These are phyloP conservation scores for Kazachstania sp. DNA, from an alignment of 1,139 yeast species.

Conservation along the genomic window DNA sequence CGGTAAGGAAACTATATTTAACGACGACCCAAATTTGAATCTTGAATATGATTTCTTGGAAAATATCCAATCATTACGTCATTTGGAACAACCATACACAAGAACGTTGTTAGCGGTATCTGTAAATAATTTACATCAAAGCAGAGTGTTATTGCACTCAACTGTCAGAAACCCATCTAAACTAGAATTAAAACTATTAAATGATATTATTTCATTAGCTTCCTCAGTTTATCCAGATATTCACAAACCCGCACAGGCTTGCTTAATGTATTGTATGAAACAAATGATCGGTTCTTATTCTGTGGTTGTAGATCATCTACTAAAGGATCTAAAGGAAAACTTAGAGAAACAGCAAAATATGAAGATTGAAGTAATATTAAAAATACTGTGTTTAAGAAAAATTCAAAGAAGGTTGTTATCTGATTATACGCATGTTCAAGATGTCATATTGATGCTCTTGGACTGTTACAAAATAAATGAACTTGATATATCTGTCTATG, in stretches of 20 bases:
- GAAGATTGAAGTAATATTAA: constrained; percentile 60
- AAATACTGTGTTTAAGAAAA: constrained; percentile 44
- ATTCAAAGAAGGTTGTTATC: constrained; percentile 48
- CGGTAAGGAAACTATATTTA: constrained; percentile 64
- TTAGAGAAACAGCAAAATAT: constrained; percentile 48
- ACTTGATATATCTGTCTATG: constrained; percentile 42
- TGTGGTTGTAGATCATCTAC: constrained; percentile 37
- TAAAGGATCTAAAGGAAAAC: constrained; percentile 42
- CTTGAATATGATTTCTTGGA: constrained; percentile 41
- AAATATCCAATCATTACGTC: constrained; percentile 40
- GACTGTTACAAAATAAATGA: constrained; percentile 55
- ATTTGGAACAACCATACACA: constrained; percentile 56
- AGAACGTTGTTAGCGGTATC: constrained; percentile 71
- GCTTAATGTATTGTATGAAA: constrained; percentile 63
- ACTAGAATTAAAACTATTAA: constrained; percentile 54
- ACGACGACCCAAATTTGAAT: constrained; percentile 41
- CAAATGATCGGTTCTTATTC: constrained; percentile 64
- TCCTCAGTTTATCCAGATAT: constrained; percentile 67
- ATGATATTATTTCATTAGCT: constrained; percentile 58
- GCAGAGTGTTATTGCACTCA: constrained; percentile 65
- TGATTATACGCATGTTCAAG: constrained; percentile 47
- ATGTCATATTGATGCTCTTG: constrained; percentile 42
- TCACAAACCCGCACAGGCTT: constrained; percentile 61
- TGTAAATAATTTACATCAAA: constrained; percentile 68
- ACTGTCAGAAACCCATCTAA: constrained; percentile 66